Evolutionary conservation across 768 basidiomycete species (phyloP).

Genomic region (Lyophyllum semitale): DNA sequence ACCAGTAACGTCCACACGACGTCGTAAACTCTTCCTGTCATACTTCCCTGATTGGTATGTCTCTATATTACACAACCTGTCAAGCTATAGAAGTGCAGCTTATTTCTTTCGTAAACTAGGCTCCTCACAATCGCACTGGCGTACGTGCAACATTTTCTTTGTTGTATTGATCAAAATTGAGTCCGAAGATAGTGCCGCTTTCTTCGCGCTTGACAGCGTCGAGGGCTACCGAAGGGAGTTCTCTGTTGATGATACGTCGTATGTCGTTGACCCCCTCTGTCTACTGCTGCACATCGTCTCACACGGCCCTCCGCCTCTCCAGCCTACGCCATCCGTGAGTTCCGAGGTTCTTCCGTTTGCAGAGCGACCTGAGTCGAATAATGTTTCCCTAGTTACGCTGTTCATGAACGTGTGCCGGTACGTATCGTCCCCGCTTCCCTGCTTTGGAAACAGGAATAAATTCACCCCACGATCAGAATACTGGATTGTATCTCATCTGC

Average conservation of each 20-base stretch:
- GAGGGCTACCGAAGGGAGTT: constrained; percentile 78
- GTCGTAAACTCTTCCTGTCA: constrained; percentile 51
- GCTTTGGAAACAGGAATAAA: not conserved
- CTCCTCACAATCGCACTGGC: constrained; percentile 63
- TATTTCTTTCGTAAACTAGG: constrained; percentile 41
- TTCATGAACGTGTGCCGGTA: constrained; percentile 80
- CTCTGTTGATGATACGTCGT: constrained; percentile 79
- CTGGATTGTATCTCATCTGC: constrained; percentile 52
- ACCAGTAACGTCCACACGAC: constrained; percentile 31
- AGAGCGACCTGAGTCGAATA: not conserved
- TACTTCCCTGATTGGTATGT: constrained; percentile 80
- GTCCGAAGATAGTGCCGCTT: constrained; percentile 45
- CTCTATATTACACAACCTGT: not conserved
- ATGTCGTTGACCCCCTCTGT: constrained; percentile 26
- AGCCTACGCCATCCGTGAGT: constrained; percentile 46
- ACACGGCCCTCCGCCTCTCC: constrained; percentile 17
- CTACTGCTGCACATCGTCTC: constrained; percentile 3
- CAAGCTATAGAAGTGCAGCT: not conserved
- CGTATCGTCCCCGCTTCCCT: constrained; percentile 20
- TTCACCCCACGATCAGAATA: constrained; percentile 31
- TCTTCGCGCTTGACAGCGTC: constrained; percentile 65
- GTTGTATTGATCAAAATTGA: not conserved
- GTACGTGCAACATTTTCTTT: constrained; percentile 40
- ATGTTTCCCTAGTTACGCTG: constrained; percentile 52
- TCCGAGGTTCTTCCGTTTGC: not conserved